Percentiles rank a stretch among this genome's conserved stretches.
These are phyloP conservation scores for Salvia rosmarinus DNA, from an alignment of 257 asterid species.

Conservation along the genomic window DNA sequence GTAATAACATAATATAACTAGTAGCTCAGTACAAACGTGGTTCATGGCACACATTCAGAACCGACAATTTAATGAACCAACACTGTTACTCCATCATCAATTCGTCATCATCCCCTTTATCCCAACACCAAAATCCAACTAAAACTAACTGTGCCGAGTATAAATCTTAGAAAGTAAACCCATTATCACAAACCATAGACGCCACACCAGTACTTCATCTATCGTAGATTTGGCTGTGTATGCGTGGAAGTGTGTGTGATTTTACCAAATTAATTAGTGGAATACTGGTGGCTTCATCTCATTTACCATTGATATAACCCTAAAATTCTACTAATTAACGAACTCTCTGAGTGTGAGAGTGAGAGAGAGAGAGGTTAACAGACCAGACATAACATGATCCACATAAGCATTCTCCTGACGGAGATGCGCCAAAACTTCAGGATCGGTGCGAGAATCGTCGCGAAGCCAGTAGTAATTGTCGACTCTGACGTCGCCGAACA, in stretches of 20 bases:
- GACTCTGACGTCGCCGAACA: slow-evolving; percentile 84
- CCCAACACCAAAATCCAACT: not conserved
- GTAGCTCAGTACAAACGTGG: not conserved
- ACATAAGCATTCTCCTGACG: slow-evolving; percentile 71
- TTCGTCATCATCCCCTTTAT: slow-evolving; percentile 1
- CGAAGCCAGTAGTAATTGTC: slow-evolving; percentile 96
- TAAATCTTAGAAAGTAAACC: not conserved
- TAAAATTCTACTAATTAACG: not conserved
- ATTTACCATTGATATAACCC: not conserved
- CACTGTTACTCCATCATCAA: not conserved
- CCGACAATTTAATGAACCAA: slow-evolving; percentile 9
- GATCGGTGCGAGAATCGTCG: slow-evolving; percentile 80
- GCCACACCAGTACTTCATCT: not conserved
- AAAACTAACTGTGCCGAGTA: not conserved
- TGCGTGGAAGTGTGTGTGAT: not conserved
- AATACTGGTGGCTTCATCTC: not conserved
- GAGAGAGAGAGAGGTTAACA: slow-evolving; percentile 27
- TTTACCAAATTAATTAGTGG: not conserved
- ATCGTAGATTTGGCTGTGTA: not conserved
- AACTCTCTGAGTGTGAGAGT: not conserved
- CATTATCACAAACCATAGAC: not conserved
- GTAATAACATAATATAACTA: not conserved
- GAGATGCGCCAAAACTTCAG: slow-evolving; percentile 64
- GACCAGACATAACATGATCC: slow-evolving; percentile 77
- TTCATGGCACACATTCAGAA: not conserved